Base-by-base conservation (phyloP, 139 green algal species). In the Auxenochlorella pyrenoidosa region DNA sequence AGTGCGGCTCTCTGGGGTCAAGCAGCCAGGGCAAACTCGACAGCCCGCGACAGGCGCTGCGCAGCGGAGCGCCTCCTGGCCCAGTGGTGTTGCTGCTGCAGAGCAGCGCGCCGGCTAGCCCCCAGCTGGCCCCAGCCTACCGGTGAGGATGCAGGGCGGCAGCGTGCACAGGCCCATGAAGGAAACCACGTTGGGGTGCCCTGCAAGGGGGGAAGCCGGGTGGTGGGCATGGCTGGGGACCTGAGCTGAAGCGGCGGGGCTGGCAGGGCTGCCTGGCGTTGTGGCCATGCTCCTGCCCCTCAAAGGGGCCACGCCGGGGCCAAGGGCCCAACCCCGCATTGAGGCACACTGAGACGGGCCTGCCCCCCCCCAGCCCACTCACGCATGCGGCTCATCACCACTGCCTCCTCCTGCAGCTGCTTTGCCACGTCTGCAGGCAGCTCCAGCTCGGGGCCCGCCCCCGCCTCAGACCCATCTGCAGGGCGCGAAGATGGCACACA, bases 351-450 rank as follows among this genome's bases (percentile, higher is more conserved):
- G n/a, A n/a, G n/a, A n/a, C n/a, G n/a, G n/a, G 59, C 24, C 12
- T 30, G 12, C 59, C 22, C 22, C 12, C 12, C 59, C 15, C 54
- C 22, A 13, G 13, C 32, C 66, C 66, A 28, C 66, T 40, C 66
- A 73, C 75, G 75, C 75, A 81, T 81, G 43, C 75, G 43, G 43
- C 75, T 81, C 75, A 81, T 81, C 43, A 81, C 75, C 40, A 81
- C 40, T 28, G 75, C 75, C 75, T 81, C 75, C 44, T 81, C 75
- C 43, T 81, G 75, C 75, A 81, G 44, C 36, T 63, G 43, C 36
- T 81, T 36, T 15, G 34, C 63, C 43, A 81, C 41, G 0, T 81
- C 75, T 2, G 28, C 15, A 10, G 75, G 75, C 28, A 81, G 75
- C 75, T 81, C 75, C 75, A 81, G 44, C 26, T 81, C 75, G 0